Conservation (phyloP, 108 stramenopile species). For the Skeletonema tropicum region DNA sequence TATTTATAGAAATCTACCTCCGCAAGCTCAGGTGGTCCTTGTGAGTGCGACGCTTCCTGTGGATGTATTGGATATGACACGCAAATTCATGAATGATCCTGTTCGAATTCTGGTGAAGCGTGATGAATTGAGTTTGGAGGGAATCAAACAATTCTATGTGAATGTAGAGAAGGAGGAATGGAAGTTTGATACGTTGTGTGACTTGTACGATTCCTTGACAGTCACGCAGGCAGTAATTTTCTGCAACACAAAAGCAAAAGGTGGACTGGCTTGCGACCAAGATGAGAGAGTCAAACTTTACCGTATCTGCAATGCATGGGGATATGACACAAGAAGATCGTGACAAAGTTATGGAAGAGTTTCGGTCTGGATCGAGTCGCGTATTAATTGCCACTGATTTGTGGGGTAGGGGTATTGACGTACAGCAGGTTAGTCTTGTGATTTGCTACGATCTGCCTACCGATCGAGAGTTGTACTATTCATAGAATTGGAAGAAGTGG, state of each 20-base stretch:
- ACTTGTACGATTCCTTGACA: conserved; percentile 98
- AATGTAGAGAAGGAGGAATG: conserved; percentile 99
- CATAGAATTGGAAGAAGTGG: conserved; percentile 98
- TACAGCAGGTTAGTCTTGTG: conserved; percentile 98
- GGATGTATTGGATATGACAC: conserved; percentile 96
- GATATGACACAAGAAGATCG: conserved; percentile 95
- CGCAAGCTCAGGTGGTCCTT: conserved; percentile 93
- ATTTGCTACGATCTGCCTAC: conserved; percentile 98
- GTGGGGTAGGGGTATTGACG: conserved; percentile 99
- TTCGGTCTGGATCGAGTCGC: conserved; percentile 92
- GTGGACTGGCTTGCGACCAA: conserved; percentile 97
- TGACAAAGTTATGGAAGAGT: conserved; percentile 97
- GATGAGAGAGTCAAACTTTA: conserved; percentile 96
- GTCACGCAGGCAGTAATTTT: conserved; percentile 99
- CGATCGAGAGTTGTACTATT: conserved; percentile 97
- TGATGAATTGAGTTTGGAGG: conserved; percentile 98
- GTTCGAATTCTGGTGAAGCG: conserved; percentile 96
- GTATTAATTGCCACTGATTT: conserved; percentile 98
- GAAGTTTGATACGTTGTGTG: conserved; percentile 99
- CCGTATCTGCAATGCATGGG: conserved; percentile 98
- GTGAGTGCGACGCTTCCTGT: conserved; percentile 95
- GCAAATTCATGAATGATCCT: conserved; percentile 98
- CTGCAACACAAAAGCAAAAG: conserved; percentile 97
- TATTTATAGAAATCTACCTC: conserved; percentile 96
- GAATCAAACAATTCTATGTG: conserved; percentile 98